Evolutionary conservation across 176 grass and related monocot species (phyloP).

Genomic region (Aegilops tauschii): DNA sequence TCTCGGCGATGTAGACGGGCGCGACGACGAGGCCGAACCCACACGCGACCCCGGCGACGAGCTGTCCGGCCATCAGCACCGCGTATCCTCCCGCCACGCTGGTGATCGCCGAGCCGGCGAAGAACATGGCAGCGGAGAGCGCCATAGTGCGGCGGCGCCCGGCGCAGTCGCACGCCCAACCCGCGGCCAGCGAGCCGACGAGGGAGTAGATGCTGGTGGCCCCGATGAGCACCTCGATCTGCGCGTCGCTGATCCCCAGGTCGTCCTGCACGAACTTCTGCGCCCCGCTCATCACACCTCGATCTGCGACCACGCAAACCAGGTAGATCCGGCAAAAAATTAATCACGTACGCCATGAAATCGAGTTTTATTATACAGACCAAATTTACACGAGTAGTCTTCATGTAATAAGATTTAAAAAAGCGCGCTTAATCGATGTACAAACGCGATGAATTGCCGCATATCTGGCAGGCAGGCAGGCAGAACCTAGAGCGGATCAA

Average conservation of each 20-base stretch:
- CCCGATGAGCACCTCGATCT: conserved; percentile 64
- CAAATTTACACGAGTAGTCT: neutral
- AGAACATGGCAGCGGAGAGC: conserved; percentile 51
- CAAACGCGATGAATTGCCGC: neutral
- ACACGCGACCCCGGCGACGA: conserved; percentile 56
- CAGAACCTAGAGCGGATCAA: neutral
- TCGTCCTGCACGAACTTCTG: conserved; percentile 47
- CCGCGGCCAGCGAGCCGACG: conserved; percentile 60
- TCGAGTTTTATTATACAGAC: neutral
- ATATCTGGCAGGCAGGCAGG: neutral
- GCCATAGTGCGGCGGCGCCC: conserved; percentile 49
- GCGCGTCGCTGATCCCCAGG: conserved; percentile 40
- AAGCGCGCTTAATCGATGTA: neutral
- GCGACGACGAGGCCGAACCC: conserved; percentile 53
- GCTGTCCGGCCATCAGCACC: conserved; percentile 43
- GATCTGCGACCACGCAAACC: conserved; percentile 21
- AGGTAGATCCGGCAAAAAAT: neutral
- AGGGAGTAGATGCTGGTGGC: conserved; percentile 63
- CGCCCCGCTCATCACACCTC: conserved; percentile 70
- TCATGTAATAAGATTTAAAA: neutral
- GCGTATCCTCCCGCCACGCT: conserved; percentile 37
- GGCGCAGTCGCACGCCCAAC: conserved; percentile 52
- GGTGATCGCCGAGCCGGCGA: conserved; percentile 43
- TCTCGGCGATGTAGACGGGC: conserved; percentile 61
- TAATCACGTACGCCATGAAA: neutral